Conservation (phyloP, 345 rosid genomes). For the Rhizophora apiculata region DNA sequence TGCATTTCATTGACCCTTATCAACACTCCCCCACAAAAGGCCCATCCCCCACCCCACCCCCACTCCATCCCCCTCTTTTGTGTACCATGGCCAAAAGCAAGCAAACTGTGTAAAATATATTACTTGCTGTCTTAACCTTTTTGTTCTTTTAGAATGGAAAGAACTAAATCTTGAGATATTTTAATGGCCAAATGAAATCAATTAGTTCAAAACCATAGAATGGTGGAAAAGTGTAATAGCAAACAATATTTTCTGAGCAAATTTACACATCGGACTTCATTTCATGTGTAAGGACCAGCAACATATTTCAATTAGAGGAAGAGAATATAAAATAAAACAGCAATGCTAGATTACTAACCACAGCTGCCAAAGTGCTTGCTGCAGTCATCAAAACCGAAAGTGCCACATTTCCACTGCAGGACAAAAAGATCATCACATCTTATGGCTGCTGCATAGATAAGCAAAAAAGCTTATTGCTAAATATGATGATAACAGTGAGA, state of each 20-base stretch:
- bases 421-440: slow-evolving; percentile 25
- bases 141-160: not conserved
- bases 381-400: slow-evolving; percentile 93
- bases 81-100: not conserved
- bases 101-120: not conserved
- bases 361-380: slow-evolving; percentile 81
- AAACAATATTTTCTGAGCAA: not conserved
- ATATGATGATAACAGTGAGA: slow-evolving; percentile 2
- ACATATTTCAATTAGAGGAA: not conserved
- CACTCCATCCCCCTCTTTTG: not conserved
- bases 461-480: not conserved
- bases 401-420: slow-evolving; percentile 81
- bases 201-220: not conserved
- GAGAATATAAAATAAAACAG: slow-evolving; percentile 9
- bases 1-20: not conserved
- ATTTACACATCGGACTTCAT: not conserved
- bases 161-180: not conserved
- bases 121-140: not conserved
- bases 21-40: not conserved
- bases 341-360: slow-evolving; percentile 49
- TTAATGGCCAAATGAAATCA: not conserved
- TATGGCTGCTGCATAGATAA: slow-evolving; percentile 11
- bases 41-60: not conserved
- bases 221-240: not conserved
- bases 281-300: not conserved